Base-by-base conservation (phyloP, 2,329 filamentous ascomycete species). In the Apiospora marii region DNA sequence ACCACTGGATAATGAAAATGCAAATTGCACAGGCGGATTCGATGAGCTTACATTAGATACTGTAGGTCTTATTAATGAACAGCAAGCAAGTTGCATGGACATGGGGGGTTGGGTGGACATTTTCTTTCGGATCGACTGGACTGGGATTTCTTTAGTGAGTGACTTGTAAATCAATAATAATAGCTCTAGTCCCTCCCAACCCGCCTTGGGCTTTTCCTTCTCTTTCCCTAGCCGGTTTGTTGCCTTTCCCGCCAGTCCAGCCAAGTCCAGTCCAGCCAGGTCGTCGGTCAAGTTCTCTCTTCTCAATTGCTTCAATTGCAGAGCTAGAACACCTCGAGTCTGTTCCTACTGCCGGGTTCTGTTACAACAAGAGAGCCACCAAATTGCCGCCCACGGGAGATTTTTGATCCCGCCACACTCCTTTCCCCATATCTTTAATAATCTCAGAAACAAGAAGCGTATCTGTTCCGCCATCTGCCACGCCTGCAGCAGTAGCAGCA, bases 361-460 rank as follows among this genome's bases (percentile, higher is more conserved):
- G 34, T 41, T 41, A n/a, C 58, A 41, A 13, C 58, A 41, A 64
- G 58, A 64, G 58, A 24, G 19, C 34, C 58, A 41, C 41, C 34
- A 41, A 64, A 64, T 24, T 64, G 58, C 58, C 58, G 58, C 68
- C 68, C 43, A 58, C 68, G 68, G 68, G 68, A 41, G 51, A 48
- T 69, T 43, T 30, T 69, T 69, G 7, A 37, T 70, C 68, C 68
- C 68, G 68, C 68, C 68, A 70, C 68, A 51, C 68, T 70, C 68
- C 68, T 70, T 70, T 70, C 49, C 8, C 19, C 48, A 41, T 64
- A 64, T 64, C 58, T 64, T 64, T 64, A 64, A 64, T 64, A 64
- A 64, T 64, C 58, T 41, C 58, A n/a, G 34, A 64, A 64, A 64
- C 37, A 61, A 61, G 53, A 61, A 37, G 53, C 53, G 53, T 61